These are phyloP conservation scores for Phytophthora melonis DNA, from an alignment of 352 stramenopile genomes.

Conservation along the genomic window DNA sequence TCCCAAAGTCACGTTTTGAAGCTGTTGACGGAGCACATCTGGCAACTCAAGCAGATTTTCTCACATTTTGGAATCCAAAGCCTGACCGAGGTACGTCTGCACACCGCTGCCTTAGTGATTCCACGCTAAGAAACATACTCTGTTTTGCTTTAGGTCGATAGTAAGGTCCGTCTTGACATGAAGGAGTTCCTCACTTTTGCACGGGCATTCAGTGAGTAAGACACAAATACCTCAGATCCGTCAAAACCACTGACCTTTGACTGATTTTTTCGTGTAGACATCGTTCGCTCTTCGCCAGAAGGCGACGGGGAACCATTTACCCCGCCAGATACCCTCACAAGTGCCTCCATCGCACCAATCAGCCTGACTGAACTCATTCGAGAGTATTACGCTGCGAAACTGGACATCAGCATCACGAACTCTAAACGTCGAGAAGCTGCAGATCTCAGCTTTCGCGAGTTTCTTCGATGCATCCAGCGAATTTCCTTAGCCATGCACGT, in stretches of 20 bases:
- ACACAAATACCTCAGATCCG: not conserved
- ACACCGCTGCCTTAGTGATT: not conserved
- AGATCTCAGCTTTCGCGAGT: conserved; percentile 78
- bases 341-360: conserved; percentile 55
- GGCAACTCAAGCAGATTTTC: conserved; percentile 83
- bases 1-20: conserved; percentile 77
- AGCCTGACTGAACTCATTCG: conserved; percentile 70
- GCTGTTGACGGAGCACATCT: conserved; percentile 71
- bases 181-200: conserved; percentile 75
- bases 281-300: conserved; percentile 54
- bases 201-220: conserved; percentile 69
- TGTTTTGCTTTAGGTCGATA: conserved; percentile 47
- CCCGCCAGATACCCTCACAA: conserved; percentile 37
- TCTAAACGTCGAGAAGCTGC: conserved; percentile 52
- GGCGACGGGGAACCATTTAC: conserved; percentile 66
- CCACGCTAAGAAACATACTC: not conserved
- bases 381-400: conserved; percentile 78
- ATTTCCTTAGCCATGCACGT: conserved; percentile 76
- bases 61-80: conserved; percentile 76
- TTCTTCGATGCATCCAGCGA: conserved; percentile 73
- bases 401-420: conserved; percentile 76
- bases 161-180: conserved; percentile 62
- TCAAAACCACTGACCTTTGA: conserved; percentile 11
- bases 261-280: conserved; percentile 38
- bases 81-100: conserved; percentile 50